Conservation (phyloP, 257 asterid species). For the Vinca minor region DNA sequence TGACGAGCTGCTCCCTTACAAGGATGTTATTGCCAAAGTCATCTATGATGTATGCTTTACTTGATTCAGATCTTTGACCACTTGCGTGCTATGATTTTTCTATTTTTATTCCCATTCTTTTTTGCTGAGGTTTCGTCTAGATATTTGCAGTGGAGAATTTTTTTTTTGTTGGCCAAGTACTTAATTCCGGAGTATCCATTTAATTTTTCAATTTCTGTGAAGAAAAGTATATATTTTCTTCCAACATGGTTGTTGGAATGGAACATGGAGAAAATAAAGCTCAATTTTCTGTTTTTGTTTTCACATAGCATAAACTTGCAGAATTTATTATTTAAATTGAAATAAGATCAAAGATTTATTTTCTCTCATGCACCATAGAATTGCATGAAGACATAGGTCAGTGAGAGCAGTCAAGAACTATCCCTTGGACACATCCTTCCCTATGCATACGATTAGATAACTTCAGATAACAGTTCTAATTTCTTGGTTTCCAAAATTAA, state of each 20-base stretch:
- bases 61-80: background rate
- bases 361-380: background rate
- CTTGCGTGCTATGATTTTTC: background rate
- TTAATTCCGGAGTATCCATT: background rate
- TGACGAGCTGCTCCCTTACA: slow-evolving; percentile 74
- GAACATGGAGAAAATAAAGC: background rate
- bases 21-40: slow-evolving; percentile 81
- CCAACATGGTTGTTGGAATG: background rate
- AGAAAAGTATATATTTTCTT: background rate
- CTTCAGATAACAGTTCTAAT: background rate
- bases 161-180: background rate
- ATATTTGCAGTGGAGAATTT: background rate
- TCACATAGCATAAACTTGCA: background rate
- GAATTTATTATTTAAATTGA: background rate
- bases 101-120: slow-evolving; percentile 6
- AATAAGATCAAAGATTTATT: background rate
- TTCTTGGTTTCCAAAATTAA: background rate
- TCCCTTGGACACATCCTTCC: too few species aligned
- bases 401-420: background rate
- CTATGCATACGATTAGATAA: background rate
- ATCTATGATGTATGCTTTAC: slow-evolving; percentile 67
- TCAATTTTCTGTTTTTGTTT: background rate
- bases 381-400: background rate
- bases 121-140: background rate
- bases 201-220: background rate